Conservation (phyloP, 2,329 filamentous ascomycete species). For the Fusarium brevicatenulatum region DNA sequence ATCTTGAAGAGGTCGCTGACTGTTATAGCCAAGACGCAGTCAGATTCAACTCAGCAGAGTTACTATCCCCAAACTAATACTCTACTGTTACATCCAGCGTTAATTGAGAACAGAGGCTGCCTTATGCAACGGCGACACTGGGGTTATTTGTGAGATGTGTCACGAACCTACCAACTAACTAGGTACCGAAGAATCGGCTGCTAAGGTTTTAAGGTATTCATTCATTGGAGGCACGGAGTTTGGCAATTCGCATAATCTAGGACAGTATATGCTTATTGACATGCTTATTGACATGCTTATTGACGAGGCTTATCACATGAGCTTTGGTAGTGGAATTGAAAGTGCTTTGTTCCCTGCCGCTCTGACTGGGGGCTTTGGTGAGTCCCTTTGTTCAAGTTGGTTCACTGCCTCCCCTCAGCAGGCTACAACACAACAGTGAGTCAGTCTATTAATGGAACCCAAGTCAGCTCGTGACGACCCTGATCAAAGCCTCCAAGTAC, state of each 20-base stretch:
- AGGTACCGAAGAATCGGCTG: neutral
- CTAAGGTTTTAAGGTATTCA: neutral
- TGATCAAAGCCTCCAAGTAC: neutral
- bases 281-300: neutral
- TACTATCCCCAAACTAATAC: neutral
- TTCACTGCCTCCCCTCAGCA: neutral
- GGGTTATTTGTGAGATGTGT: neutral
- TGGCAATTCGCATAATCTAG: neutral
- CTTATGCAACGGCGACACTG: neutral
- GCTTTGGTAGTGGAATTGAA: neutral
- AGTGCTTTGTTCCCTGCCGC: neutral
- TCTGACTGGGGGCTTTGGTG: neutral
- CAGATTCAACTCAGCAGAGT: neutral
- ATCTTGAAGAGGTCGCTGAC: neutral
- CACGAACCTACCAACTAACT: neutral
- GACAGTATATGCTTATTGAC: neutral
- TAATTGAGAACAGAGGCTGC: neutral
- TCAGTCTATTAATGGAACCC: neutral
- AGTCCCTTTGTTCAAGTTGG: neutral
- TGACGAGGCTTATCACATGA: neutral
- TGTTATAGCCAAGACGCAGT: neutral
- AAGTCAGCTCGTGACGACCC: neutral
- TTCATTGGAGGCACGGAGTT: neutral
- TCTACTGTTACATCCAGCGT: neutral
- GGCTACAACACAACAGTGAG: neutral